Percentiles rank a stretch among this genome's conserved stretches.
phyloP scores from a whole-genome alignment of 352 stramenopile genomes.

The Pythium aquatile region DNA sequence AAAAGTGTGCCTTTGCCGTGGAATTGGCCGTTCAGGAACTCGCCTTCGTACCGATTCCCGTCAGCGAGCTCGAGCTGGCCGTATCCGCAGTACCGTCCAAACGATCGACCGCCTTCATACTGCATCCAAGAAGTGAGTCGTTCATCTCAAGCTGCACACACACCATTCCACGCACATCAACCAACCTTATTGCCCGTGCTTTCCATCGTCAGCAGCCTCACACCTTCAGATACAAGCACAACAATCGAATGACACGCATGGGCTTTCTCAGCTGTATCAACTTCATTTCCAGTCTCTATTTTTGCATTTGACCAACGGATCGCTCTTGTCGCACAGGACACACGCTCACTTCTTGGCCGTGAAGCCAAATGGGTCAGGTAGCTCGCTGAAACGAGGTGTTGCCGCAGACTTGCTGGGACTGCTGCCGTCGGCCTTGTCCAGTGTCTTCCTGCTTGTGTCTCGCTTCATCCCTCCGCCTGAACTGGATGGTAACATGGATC shows the following conservation, averaged over 20 bases:
- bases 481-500: neutral
- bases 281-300: slow-evolving; percentile 10
- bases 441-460: slow-evolving; percentile 10
- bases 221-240: neutral
- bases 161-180: neutral
- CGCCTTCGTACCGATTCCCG: slow-evolving; percentile 74
- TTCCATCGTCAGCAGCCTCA: slow-evolving; percentile 11
- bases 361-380: slow-evolving; percentile 69
- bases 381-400: slow-evolving; percentile 29
- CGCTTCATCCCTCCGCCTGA: slow-evolving; percentile 2
- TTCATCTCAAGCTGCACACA: neutral
- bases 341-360: slow-evolving; percentile 45
- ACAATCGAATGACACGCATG: neutral
- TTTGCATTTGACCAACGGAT: slow-evolving; percentile 1
- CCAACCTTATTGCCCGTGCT: slow-evolving; percentile 23
- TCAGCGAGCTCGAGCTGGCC: slow-evolving; percentile 56
- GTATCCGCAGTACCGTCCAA: slow-evolving; percentile 59
- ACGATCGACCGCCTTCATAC: slow-evolving; percentile 59
- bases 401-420: slow-evolving; percentile 7
- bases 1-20: slow-evolving; percentile 72
- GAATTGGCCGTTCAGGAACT: slow-evolving; percentile 80
- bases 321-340: neutral
- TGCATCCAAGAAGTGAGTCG: slow-evolving; percentile 11
- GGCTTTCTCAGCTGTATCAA: neutral
- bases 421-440: slow-evolving; percentile 38